Evolutionary conservation across 2,329 filamentous ascomycete species (phyloP).

Genomic region (Arthrobotrys musiformis): DNA sequence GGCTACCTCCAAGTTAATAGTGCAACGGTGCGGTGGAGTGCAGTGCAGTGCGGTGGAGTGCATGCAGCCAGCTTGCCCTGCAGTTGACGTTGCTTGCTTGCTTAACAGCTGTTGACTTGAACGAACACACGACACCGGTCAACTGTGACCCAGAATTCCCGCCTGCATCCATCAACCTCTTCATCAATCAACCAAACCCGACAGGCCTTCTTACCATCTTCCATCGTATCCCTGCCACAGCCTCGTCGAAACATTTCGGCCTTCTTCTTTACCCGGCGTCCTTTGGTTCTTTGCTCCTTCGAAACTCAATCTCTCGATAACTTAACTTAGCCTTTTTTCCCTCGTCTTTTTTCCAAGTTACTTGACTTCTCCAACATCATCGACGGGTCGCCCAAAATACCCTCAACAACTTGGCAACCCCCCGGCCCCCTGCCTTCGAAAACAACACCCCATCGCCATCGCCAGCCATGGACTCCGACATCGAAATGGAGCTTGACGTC

Average conservation of each 20-base stretch:
- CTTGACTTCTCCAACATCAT: not conserved
- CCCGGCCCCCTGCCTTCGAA: conserved; percentile 15
- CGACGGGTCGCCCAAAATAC: not conserved
- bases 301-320: conserved; percentile 13
- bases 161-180: not conserved
- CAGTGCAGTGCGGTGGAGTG: not conserved
- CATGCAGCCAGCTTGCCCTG: conserved; percentile 7
- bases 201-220: not conserved
- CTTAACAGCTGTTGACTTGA: not conserved
- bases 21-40: conserved; percentile 4
- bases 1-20: conserved; percentile 15
- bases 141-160: not conserved
- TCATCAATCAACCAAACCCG: no score
- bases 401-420: conserved; percentile 4
- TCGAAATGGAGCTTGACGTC: conserved; percentile 47
- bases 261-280: conserved; percentile 7
- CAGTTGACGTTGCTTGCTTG: not conserved
- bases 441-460: conserved; percentile 13
- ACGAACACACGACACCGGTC: conserved; percentile 19
- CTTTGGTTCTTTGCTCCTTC: not conserved
- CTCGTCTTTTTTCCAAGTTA: not conserved
- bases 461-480: conserved; percentile 42
- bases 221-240: not conserved
- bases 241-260: not conserved
- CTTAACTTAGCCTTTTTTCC: not conserved